phyloP scores from a whole-genome alignment of 192 early-diverging fungal genomes.

The Coemansia sp. region DNA sequence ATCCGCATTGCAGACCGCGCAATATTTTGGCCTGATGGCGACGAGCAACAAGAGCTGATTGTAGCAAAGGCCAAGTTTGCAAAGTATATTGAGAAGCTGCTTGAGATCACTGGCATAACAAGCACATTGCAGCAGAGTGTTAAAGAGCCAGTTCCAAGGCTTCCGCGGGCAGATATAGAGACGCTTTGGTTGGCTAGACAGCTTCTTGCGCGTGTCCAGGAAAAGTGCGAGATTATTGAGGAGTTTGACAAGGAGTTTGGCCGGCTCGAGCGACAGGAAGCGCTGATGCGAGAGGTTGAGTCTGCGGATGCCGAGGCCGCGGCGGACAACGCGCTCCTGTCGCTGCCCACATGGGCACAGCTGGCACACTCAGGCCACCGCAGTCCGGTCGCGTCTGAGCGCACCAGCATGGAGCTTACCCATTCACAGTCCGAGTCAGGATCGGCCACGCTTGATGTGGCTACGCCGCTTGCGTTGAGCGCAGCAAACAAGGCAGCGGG shows the following conservation, averaged over 20 bases:
- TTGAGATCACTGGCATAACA: conserved; percentile 24
- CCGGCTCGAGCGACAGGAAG: conserved; percentile 48
- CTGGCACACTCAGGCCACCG: conserved; percentile 35
- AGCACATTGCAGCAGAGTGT: conserved; percentile 1
- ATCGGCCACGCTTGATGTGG: conserved; percentile 36
- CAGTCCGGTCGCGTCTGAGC: conserved; percentile 43
- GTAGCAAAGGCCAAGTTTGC: conserved; percentile 46
- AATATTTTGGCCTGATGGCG: conserved; percentile 49
- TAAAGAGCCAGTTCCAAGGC: neutral
- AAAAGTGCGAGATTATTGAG: conserved; percentile 44
- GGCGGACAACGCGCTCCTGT: conserved; percentile 6
- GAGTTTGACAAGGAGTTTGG: conserved; percentile 54
- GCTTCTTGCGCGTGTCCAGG: conserved; percentile 42
- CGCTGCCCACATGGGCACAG: conserved; percentile 52
- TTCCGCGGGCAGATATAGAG: conserved; percentile 52
- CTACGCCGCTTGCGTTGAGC: conserved; percentile 13
- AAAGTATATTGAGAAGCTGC: conserved; percentile 53
- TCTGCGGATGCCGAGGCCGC: conserved; percentile 18
- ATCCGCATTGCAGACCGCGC: conserved; percentile 48
- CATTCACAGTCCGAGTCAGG: conserved; percentile 48
- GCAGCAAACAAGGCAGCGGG: conserved; percentile 17
- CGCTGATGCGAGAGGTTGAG: conserved; percentile 43
- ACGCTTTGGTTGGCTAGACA: conserved; percentile 55
- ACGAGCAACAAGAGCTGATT: conserved; percentile 50
- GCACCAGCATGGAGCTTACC: conserved; percentile 44